These are phyloP conservation scores for Colletotrichum nymphaeae DNA, from an alignment of 2,329 filamentous ascomycete species.

Conservation along the genomic window DNA sequence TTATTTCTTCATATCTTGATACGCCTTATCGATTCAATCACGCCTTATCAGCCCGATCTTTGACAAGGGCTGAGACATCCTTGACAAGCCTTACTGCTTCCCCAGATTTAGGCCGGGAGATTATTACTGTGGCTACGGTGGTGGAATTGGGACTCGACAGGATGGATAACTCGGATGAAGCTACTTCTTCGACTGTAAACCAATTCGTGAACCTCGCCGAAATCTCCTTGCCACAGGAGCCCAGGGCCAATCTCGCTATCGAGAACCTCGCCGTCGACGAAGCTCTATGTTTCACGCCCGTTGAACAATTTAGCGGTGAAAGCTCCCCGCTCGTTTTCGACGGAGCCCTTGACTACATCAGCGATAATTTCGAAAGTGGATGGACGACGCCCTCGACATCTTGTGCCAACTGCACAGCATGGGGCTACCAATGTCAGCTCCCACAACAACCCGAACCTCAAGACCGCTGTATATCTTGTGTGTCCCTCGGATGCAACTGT, in stretches of 20 bases:
- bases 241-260: not conserved
- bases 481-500: conserved; percentile 23
- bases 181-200: not conserved
- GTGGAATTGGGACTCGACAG: not conserved
- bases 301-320: conserved; percentile 17
- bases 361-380: not conserved
- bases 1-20: not conserved
- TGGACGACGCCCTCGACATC: conserved; percentile 8
- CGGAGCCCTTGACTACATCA: not conserved
- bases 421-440: conserved; percentile 22
- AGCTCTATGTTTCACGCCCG: not conserved
- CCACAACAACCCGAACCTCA: conserved; percentile 8
- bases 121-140: not conserved
- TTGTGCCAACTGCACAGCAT: conserved; percentile 27
- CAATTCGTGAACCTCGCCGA: not conserved
- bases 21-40: not conserved
- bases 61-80: not conserved
- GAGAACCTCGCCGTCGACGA: not conserved
- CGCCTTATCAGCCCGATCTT: not conserved
- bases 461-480: conserved; percentile 18
- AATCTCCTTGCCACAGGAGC: not conserved
- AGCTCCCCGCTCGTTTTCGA: conserved; percentile 19
- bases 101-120: no score
- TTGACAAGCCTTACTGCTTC: not conserved
- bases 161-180: not conserved